Conservation (phyloP, 2,329 filamentous ascomycete species). For the Zymoseptoria crescenta region DNA sequence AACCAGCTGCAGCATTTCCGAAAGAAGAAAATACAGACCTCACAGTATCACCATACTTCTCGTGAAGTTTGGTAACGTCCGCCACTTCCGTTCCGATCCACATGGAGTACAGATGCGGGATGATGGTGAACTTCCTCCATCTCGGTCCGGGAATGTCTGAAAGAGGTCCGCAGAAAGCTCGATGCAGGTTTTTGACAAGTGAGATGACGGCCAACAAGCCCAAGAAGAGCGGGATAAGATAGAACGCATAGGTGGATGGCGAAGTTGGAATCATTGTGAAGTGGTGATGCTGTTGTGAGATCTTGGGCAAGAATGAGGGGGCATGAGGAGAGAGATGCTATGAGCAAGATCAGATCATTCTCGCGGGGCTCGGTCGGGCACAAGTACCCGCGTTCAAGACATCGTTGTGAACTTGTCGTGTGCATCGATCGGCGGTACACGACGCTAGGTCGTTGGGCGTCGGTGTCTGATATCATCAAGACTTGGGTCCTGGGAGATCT, state of each 20-base stretch:
- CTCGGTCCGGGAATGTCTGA: constrained; percentile 36
- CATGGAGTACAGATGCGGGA: constrained; percentile 11
- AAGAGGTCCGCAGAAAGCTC: constrained; percentile 37
- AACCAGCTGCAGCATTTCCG: constrained; percentile 29
- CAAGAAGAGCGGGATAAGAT: neutral
- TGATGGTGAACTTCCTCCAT: constrained; percentile 9
- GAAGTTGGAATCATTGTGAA: neutral
- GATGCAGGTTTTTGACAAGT: constrained; percentile 25
- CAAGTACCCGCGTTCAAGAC: neutral
- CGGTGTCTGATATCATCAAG: neutral
- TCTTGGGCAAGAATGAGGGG: neutral
- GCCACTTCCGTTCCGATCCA: constrained; percentile 10
- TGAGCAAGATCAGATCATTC: neutral
- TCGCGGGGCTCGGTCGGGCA: neutral
- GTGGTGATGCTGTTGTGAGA: neutral
- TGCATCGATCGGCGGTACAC: neutral
- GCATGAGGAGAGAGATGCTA: neutral
- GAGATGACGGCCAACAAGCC: neutral
- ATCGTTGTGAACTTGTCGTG: neutral
- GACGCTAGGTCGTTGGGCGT: neutral
- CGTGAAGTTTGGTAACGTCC: constrained; percentile 22
- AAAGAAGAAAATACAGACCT: constrained; percentile 30
- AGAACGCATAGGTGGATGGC: neutral
- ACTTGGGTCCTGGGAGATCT: neutral
- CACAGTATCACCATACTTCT: constrained; percentile 32